Conservation (phyloP, 192 early-diverging fungal species). For the Coemansia sp. region DNA sequence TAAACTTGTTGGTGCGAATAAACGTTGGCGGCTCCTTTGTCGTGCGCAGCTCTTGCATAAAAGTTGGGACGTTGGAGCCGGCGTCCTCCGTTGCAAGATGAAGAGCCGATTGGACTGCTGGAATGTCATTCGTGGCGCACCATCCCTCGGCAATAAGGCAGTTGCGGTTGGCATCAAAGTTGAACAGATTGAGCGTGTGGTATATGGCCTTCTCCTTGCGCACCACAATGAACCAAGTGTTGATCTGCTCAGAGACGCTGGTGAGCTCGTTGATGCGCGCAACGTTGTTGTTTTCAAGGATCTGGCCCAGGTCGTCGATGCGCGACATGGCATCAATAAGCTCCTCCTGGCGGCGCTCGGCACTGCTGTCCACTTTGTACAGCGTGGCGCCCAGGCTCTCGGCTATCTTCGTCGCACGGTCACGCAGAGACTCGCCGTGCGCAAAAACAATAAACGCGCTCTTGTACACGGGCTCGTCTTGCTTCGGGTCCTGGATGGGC, state of each 20-base stretch:
- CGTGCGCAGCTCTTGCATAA: conserved; percentile 83
- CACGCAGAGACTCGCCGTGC: conserved; percentile 85
- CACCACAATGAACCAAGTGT: conserved; percentile 83
- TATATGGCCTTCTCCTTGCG: conserved; percentile 98
- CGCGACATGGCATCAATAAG: conserved; percentile 73
- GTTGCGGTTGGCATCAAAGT: conserved; percentile 89
- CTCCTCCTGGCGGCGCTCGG: conserved; percentile 82
- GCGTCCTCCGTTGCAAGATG: conserved; percentile 79
- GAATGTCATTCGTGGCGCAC: conserved; percentile 87
- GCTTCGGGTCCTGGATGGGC: conserved; percentile 83
- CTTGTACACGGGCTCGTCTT: conserved; percentile 86
- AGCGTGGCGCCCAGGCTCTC: conserved; percentile 94
- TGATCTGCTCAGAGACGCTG: conserved; percentile 80
- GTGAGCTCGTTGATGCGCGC: conserved; percentile 79
- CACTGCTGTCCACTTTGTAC: conserved; percentile 78
- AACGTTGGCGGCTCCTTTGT: conserved; percentile 89
- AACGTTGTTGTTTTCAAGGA: conserved; percentile 81
- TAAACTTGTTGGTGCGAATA: conserved; percentile 94
- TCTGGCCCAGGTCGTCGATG: conserved; percentile 81
- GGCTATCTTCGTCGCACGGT: conserved; percentile 88
- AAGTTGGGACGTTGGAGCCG: conserved; percentile 83
- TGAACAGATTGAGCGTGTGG: conserved; percentile 94
- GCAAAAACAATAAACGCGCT: conserved; percentile 99
- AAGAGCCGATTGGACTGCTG: conserved; percentile 76
- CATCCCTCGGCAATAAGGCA: conserved; percentile 97